These are phyloP conservation scores for Aleurites moluccanus DNA, from an alignment of 441 rosid species.

Conservation along the genomic window DNA sequence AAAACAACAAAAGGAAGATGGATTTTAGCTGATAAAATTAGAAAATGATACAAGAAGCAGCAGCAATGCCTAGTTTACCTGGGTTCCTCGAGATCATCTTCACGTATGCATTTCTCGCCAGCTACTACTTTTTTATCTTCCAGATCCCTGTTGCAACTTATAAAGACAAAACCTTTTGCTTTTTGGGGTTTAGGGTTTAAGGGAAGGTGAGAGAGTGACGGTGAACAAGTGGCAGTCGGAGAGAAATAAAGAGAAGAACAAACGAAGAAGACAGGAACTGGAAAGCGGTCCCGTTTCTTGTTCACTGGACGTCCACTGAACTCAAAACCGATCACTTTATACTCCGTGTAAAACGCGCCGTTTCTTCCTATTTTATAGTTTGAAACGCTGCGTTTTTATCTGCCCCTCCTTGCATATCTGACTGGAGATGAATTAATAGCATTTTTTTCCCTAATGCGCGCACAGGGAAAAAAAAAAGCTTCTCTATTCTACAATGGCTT, in stretches of 20 bases:
- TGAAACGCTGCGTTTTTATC: slow-evolving; percentile 23
- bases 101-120: slow-evolving; percentile 15
- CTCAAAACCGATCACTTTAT: neutral
- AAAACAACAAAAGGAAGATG: slow-evolving; percentile 21
- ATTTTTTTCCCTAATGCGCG: neutral
- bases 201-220: neutral
- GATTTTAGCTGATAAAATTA: neutral
- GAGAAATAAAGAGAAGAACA: too few species aligned
- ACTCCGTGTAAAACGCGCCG: neutral
- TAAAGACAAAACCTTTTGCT: neutral
- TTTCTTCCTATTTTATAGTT: neutral
- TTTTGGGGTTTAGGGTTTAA: slow-evolving; percentile 14
- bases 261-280: neutral
- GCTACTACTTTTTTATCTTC: neutral
- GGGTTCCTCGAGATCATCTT: slow-evolving; percentile 37
- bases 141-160: too few species aligned
- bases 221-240: neutral
- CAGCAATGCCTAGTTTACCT: slow-evolving; percentile 42
- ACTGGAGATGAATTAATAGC: too few species aligned
- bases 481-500: neutral
- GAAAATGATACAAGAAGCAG: neutral
- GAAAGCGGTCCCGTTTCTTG: neutral
- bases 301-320: too few species aligned
- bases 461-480: neutral
- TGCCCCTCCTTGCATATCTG: too few species aligned